Conservation (phyloP, 352 stramenopile genomes). For the Peronospora tabacina region DNA sequence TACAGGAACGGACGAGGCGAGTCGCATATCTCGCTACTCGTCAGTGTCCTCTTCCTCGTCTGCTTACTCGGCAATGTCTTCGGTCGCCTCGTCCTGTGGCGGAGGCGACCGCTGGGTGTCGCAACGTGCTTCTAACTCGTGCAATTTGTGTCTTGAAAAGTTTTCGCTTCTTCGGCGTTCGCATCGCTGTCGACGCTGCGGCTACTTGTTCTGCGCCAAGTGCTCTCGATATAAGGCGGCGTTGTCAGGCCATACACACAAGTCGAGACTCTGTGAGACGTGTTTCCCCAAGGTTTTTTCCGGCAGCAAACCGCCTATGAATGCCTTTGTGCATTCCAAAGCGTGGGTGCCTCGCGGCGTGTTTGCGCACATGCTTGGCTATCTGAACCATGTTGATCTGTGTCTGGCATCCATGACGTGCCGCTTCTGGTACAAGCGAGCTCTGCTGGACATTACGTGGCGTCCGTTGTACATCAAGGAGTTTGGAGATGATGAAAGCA, state of each 20-base stretch:
- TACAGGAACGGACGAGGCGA: conserved; percentile 39
- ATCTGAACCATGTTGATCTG: conserved; percentile 81
- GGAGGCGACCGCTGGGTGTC: conserved; percentile 57
- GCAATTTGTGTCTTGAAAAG: conserved; percentile 71
- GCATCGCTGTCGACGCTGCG: conserved; percentile 73
- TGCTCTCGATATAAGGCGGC: conserved; percentile 75
- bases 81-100: conserved; percentile 24
- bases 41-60: conserved; percentile 31
- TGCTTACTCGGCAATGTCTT: conserved; percentile 31
- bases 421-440: conserved; percentile 81
- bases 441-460: conserved; percentile 80
- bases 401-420: conserved; percentile 82
- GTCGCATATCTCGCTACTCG: conserved; percentile 56
- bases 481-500: conserved; percentile 79
- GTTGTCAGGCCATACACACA: conserved; percentile 73
- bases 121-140: conserved; percentile 62
- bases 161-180: conserved; percentile 77
- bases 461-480: conserved; percentile 75
- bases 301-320: conserved; percentile 59
- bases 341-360: conserved; percentile 78
- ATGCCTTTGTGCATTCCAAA: conserved; percentile 84
- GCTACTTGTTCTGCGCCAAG: conserved; percentile 76
- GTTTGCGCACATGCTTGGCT: conserved; percentile 84
- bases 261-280: conserved; percentile 75
- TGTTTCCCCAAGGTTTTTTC: conserved; percentile 82